These are phyloP conservation scores for Xerocomellus amylosporus DNA, from an alignment of 768 basidiomycete species.

Conservation along the genomic window DNA sequence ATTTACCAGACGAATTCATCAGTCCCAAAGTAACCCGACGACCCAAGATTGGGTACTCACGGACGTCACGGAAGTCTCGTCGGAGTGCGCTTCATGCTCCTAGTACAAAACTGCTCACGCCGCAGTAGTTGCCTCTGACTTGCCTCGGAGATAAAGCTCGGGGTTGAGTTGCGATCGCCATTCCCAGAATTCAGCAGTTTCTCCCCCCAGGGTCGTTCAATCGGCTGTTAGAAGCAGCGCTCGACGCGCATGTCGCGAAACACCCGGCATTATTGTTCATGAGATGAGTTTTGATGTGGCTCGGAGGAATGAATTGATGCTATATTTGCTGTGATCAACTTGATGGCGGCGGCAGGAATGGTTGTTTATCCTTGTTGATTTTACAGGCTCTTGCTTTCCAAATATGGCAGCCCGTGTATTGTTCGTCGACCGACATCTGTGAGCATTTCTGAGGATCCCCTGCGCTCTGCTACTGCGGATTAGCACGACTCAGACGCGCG, in stretches of 20 bases:
- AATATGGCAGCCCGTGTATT: not conserved
- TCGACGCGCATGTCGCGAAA: constrained; percentile 53
- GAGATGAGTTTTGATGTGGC: too few relatives aligned
- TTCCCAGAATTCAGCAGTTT: constrained; percentile 48
- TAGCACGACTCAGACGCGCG: not conserved
- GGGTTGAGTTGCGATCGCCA: constrained; percentile 54
- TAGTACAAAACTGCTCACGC: too few relatives aligned
- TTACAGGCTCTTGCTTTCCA: constrained; percentile 13
- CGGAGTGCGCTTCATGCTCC: too few relatives aligned
- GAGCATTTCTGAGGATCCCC: not conserved
- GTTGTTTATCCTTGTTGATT: constrained; percentile 21
- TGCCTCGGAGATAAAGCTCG: constrained; percentile 65
- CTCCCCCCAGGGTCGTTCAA: constrained; percentile 54
- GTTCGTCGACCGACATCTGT: not conserved
- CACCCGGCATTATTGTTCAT: constrained; percentile 34
- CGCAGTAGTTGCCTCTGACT: constrained; percentile 68
- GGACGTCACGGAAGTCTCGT: too few relatives aligned
- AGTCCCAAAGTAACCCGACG: too few relatives aligned
- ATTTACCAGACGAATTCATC: not conserved
- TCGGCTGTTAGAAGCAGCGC: constrained; percentile 52
- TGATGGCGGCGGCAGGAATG: too few relatives aligned
- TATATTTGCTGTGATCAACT: too few relatives aligned
- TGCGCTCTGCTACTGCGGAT: not conserved
- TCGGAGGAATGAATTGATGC: not conserved
- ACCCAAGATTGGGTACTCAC: too few relatives aligned